These are phyloP conservation scores for Acanthochlamys bracteata DNA, from an alignment of 106 monocot genomes.

Conservation along the genomic window DNA sequence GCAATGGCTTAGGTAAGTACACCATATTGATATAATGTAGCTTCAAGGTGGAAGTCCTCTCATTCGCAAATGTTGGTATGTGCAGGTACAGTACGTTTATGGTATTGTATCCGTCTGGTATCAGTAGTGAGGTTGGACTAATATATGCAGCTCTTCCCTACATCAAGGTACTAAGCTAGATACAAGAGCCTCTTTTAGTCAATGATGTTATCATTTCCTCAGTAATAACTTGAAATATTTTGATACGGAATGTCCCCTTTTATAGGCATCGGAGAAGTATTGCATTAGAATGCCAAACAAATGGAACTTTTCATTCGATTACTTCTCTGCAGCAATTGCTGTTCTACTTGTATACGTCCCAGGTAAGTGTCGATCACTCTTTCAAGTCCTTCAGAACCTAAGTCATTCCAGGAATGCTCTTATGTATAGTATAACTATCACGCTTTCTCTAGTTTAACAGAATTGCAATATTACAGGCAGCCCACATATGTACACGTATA, in stretches of 20 bases:
- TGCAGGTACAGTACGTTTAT: slow-evolving; percentile 89
- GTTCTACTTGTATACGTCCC: slow-evolving; percentile 46
- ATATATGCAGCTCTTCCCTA: slow-evolving; percentile 60
- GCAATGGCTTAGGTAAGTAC: slow-evolving; percentile 77
- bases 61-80: background rate
- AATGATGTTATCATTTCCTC: no score
- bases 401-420: no score
- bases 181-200: no score
- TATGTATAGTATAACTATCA: no score
- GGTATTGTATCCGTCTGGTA: slow-evolving; percentile 75
- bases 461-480: slow-evolving; percentile 29
- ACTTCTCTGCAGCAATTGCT: slow-evolving; percentile 40
- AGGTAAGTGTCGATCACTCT: slow-evolving; percentile 20
- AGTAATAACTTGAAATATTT: no score
- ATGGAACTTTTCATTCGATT: slow-evolving; percentile 66
- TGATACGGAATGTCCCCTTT: no score
- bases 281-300: slow-evolving; percentile 70
- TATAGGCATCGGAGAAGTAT: slow-evolving; percentile 55
- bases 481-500: slow-evolving; percentile 62
- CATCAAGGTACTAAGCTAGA: slow-evolving; percentile 49
- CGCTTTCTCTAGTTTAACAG: background rate
- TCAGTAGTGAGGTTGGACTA: slow-evolving; percentile 81
- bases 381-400: no score
- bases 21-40: background rate
- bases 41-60: background rate